A percentile compares a stretch with the other conserved stretches of the same genome.
Evolutionary conservation across 179 eudicot genomes (phyloP).

Genomic region (Beta corolliflora): DNA sequence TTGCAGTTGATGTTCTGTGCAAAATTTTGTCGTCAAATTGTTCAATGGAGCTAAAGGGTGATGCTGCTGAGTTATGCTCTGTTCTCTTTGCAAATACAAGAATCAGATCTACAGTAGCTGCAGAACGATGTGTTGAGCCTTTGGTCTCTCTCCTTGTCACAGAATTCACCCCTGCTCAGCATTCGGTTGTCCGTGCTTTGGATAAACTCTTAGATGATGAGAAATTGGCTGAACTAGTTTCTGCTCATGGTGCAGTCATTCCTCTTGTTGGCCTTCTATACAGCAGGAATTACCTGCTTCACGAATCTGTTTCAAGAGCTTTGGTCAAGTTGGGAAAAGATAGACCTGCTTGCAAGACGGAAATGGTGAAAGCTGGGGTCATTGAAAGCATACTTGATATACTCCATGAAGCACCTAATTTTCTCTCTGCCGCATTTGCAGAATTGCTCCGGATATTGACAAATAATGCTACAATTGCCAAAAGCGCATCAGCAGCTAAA

Average conservation of each 20-base stretch:
- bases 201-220: slow-evolving; percentile 92
- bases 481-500: slow-evolving; percentile 89
- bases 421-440: slow-evolving; percentile 84
- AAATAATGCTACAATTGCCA: slow-evolving; percentile 90
- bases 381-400: slow-evolving; percentile 87
- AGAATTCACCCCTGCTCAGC: slow-evolving; percentile 84
- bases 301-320: slow-evolving; percentile 89
- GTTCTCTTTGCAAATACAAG: slow-evolving; percentile 91
- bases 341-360: slow-evolving; percentile 93
- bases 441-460: slow-evolving; percentile 93
- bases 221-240: slow-evolving; percentile 84
- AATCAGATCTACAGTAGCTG: slow-evolving; percentile 82
- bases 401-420: slow-evolving; percentile 90
- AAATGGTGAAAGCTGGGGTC: slow-evolving; percentile 96
- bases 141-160: slow-evolving; percentile 78
- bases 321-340: slow-evolving; percentile 97
- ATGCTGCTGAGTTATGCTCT: slow-evolving; percentile 87
- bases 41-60: slow-evolving; percentile 91
- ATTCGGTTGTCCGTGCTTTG: slow-evolving; percentile 84
- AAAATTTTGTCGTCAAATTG: slow-evolving; percentile 75
- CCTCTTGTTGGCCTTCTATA: slow-evolving; percentile 93
- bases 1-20: slow-evolving; percentile 94
- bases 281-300: slow-evolving; percentile 78
- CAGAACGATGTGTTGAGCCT: slow-evolving; percentile 96
- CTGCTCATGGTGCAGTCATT: slow-evolving; percentile 88